Conservation (phyloP, 1,139 yeast species). For the Hyphopichia khmerensis region DNA sequence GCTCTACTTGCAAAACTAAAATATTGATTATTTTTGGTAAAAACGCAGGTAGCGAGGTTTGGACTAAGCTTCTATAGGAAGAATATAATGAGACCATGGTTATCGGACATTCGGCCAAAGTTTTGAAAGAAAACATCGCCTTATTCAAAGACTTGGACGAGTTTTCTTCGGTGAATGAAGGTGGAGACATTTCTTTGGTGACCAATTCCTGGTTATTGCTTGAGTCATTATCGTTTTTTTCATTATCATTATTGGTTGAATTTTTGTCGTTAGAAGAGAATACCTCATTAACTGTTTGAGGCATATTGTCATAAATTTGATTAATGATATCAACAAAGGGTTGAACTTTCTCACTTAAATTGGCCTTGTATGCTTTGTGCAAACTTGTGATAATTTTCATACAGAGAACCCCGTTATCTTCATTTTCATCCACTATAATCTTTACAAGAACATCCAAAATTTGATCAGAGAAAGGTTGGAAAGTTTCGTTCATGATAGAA, state of each 20-base stretch:
- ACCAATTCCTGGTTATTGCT: slow-evolving; percentile 16
- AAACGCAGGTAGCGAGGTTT: slow-evolving; percentile 69
- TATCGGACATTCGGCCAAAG: slow-evolving; percentile 94
- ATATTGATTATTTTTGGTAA: slow-evolving; percentile 81
- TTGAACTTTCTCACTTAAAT: slow-evolving; percentile 68
- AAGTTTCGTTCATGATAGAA: slow-evolving; percentile 77
- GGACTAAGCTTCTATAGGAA: slow-evolving; percentile 76
- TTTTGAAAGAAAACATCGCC: slow-evolving; percentile 82
- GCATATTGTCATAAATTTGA: slow-evolving; percentile 77
- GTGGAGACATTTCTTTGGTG: slow-evolving; percentile 36
- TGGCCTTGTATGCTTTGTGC: slow-evolving; percentile 79
- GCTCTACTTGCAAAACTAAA: slow-evolving; percentile 69
- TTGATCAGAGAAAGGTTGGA: slow-evolving; percentile 67
- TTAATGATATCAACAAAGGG: slow-evolving; percentile 78
- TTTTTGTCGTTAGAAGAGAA: slow-evolving; percentile 26
- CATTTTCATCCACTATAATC: slow-evolving; percentile 75
- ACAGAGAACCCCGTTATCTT: slow-evolving; percentile 91
- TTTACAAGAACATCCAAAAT: slow-evolving; percentile 62
- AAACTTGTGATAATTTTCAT: slow-evolving; percentile 87
- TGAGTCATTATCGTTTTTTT: neutral
- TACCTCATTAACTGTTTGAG: slow-evolving; percentile 66
- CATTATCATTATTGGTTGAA: slow-evolving; percentile 6
- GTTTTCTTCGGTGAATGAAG: slow-evolving; percentile 37
- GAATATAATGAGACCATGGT: slow-evolving; percentile 91
- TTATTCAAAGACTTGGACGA: slow-evolving; percentile 43